A percentile compares a stretch with the other conserved stretches of the same genome.
These are phyloP conservation scores for Tilletia setariae DNA, from an alignment of 1,284 basidiomycete genomes.

Conservation along the genomic window DNA sequence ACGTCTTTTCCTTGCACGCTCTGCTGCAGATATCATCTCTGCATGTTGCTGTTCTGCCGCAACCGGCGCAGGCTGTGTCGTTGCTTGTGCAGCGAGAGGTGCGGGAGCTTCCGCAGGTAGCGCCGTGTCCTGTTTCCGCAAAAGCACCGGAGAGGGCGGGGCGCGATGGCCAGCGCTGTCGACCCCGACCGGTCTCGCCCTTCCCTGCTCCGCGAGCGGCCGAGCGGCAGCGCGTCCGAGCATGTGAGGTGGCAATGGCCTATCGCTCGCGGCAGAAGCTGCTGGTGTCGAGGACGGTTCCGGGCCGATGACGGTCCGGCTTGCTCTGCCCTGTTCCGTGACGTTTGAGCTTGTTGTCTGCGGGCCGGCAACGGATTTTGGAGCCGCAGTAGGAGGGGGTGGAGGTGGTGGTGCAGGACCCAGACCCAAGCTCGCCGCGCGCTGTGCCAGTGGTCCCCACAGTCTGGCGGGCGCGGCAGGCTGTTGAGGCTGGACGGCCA, in stretches of 20 bases:
- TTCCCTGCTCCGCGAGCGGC: neutral
- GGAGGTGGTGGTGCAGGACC: constrained; percentile 20
- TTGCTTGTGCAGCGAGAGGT: neutral
- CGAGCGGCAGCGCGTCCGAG: neutral
- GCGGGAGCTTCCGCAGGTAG: neutral
- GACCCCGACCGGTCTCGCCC: neutral
- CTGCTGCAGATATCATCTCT: constrained; percentile 46
- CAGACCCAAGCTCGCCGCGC: constrained; percentile 26
- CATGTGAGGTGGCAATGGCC: neutral
- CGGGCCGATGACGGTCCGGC: no score
- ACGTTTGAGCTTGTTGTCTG: no score
- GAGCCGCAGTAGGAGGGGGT: constrained; percentile 1
- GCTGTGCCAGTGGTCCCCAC: constrained; percentile 49
- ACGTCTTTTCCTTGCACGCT: constrained; percentile 47
- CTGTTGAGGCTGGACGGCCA: no score
- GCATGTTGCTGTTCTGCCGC: constrained; percentile 6
- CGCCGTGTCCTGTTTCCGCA: neutral
- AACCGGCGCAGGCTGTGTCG: neutral
- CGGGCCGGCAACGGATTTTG: no score
- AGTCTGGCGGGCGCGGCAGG: neutral
- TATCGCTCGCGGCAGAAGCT: constrained; percentile 18
- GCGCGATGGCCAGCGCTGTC: constrained; percentile 22
- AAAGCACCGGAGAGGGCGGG: neutral
- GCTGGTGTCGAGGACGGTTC: neutral
- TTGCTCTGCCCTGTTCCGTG: no score